These are phyloP conservation scores for Kalmusia sp. DNA, from an alignment of 2,329 filamentous ascomycete species.

Conservation along the genomic window DNA sequence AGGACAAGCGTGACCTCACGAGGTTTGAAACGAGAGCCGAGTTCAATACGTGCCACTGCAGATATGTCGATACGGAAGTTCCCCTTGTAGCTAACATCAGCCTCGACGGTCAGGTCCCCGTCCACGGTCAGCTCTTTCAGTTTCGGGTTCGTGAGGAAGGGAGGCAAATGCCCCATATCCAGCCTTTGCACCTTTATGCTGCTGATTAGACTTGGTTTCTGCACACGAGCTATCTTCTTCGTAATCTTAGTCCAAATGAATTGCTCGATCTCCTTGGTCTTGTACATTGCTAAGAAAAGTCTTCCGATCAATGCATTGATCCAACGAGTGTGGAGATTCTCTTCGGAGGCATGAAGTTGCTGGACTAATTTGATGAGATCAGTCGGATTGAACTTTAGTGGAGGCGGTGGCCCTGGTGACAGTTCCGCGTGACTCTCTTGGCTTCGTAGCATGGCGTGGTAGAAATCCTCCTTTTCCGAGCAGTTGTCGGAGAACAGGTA, in stretches of 20 bases:
- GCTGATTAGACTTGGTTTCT: conserved; percentile 88
- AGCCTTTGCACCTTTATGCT: conserved; percentile 83
- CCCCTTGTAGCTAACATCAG: conserved; percentile 86
- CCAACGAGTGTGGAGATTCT: conserved; percentile 90
- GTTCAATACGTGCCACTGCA: conserved; percentile 89
- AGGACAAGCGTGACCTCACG: conserved; percentile 89
- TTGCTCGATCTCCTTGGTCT: conserved; percentile 80
- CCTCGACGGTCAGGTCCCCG: conserved; percentile 85
- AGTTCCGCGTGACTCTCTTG: conserved; percentile 71
- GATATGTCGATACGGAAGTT: conserved; percentile 90
- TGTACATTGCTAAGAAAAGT: conserved; percentile 86
- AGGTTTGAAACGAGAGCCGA: conserved; percentile 86
- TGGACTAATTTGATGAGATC: conserved; percentile 91
- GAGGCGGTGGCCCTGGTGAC: conserved; percentile 68
- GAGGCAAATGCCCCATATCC: conserved; percentile 84
- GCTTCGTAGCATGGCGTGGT: conserved; percentile 87
- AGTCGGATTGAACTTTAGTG: conserved; percentile 79
- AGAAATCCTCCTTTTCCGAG: conserved; percentile 98
- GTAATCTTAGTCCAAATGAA: conserved; percentile 85
- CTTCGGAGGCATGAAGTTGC: conserved; percentile 87
- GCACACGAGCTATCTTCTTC: conserved; percentile 94
- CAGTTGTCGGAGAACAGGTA: conserved; percentile 94
- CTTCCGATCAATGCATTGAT: conserved; percentile 90
- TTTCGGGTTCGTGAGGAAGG: conserved; percentile 86
- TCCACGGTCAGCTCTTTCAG: conserved; percentile 90